Evolutionary conservation across 176 grass and related monocot species (phyloP).

Genomic region (Avena insularis): DNA sequence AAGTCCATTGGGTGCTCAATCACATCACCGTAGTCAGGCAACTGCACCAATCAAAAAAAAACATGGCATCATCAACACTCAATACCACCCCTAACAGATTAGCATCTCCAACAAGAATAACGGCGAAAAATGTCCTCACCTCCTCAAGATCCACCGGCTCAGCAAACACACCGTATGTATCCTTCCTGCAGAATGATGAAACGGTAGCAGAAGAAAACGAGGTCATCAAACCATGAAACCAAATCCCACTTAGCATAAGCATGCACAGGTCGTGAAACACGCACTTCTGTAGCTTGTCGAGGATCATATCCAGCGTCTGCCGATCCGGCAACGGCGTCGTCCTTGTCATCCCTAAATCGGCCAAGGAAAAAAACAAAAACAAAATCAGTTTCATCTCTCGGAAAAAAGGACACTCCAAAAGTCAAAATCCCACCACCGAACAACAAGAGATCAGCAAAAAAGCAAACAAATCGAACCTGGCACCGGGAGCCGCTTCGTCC

Average conservation of each 20-base stretch:
- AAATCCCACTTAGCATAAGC: constrained; percentile 28
- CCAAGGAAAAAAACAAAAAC: background rate
- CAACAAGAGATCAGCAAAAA: constrained; percentile 27
- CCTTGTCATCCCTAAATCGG: constrained; percentile 49
- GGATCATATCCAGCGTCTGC: constrained; percentile 80
- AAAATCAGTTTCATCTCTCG: constrained; percentile 21
- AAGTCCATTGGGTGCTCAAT: constrained; percentile 99
- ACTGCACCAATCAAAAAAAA: constrained; percentile 59
- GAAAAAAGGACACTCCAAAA: constrained; percentile 23
- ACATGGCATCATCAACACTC: constrained; percentile 41
- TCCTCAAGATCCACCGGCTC: constrained; percentile 92
- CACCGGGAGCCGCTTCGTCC: constrained; percentile 63
- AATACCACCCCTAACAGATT: constrained; percentile 2
- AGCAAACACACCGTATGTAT: constrained; percentile 89
- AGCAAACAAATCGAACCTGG: constrained; percentile 61
- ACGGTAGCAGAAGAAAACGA: constrained; percentile 33
- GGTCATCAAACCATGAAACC: constrained; percentile 39
- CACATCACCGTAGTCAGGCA: constrained; percentile 96
- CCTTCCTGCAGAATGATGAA: constrained; percentile 76
- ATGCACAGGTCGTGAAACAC: constrained; percentile 24
- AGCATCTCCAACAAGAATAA: constrained; percentile 36
- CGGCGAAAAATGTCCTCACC: constrained; percentile 46
- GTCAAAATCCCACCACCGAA: constrained; percentile 26
- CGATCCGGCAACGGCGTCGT: constrained; percentile 79
- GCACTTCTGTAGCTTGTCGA: constrained; percentile 96